Base-by-base conservation (phyloP, 2,329 filamentous ascomycete genomes). In the Nothophoma quercina region DNA sequence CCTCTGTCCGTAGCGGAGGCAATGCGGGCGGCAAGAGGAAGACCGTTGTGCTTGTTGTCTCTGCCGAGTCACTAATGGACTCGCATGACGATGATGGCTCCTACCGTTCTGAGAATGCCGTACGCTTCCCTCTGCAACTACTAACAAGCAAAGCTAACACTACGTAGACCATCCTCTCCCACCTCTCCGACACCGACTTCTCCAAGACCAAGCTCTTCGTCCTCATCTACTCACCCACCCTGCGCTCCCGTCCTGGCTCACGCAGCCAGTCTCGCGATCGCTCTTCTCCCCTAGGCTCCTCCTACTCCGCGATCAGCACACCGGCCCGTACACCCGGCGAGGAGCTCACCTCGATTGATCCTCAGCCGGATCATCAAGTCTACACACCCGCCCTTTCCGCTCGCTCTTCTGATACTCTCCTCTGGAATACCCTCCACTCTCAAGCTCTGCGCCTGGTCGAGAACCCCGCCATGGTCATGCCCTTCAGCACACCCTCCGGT, bases 1-100 rank as follows among this genome's bases (percentile, higher is more conserved):
- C 63, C 3, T 67, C 67, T 13, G 61, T 69, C 36, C 61, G 62
- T 34, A 65, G 58, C 29, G 68, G 62, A 22, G 59, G 52, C 5
- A 53, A 59, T 39, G 56, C 43, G 63, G 63, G 54, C 48, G 69
- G 51, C 47, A 69, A 69, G 49, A 73, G 75, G 67, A 95, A 88
- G 79, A 91, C 87, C 0, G 90, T 97, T n/a, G 92, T 88, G 7
- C 85, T 98, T 64, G 88, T 97, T 12, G 86, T 97, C 10, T 96
- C 91, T 50, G 91, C 93, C 4, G 90, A 95, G 67, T 79, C 83
- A 19, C 79, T 82, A 28, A 70, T 83, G 30, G 82, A 86, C 32
- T 75, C 67, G 15, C 65, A 85, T 34, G 84, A 86, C 32, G 76
- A 78, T 19, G 84, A 87, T 7, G 83, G 68, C 76, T 79, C 53